A percentile compares a stretch with the other conserved stretches of the same genome.
phyloP scores from a whole-genome alignment of 495 filamentous ascomycete genomes.

The Polyplosphaeria fusca region DNA sequence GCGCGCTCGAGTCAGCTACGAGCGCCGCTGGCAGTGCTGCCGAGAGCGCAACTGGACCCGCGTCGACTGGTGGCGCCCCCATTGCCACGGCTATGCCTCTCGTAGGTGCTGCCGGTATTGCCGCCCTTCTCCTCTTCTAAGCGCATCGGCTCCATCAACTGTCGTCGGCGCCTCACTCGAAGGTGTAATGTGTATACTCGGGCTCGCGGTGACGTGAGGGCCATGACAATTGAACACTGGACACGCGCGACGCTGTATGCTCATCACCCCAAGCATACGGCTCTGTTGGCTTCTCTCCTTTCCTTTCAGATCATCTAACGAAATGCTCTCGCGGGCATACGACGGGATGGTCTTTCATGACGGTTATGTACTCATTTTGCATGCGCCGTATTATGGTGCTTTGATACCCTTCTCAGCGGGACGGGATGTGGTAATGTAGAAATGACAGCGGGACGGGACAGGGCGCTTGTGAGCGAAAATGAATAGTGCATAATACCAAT shows the following conservation, averaged over 20 bases:
- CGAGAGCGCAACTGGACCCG: neutral
- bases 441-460: neutral
- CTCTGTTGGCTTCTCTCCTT: neutral
- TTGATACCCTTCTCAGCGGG: conserved; percentile 29
- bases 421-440: conserved; percentile 1
- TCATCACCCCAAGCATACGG: neutral
- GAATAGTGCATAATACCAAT: neutral
- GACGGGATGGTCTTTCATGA: conserved; percentile 11
- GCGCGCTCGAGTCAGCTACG: neutral
- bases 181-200: conserved; percentile 20
- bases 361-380: conserved; percentile 4
- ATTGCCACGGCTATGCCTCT: conserved; percentile 33
- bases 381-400: conserved; percentile 22
- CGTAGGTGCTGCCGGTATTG: conserved; percentile 35
- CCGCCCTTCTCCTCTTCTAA: conserved; percentile 37
- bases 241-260: neutral
- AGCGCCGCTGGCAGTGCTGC: neutral
- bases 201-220: neutral
- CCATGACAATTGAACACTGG: neutral
- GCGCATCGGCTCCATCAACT: neutral
- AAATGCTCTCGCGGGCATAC: neutral
- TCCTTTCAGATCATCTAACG: neutral
- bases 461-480: neutral
- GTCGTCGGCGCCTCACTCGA: neutral
- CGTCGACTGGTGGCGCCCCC: conserved; percentile 19